These are phyloP conservation scores for Paraphoma chrysanthemicola DNA, from an alignment of 2,329 filamentous ascomycete species.

Conservation along the genomic window DNA sequence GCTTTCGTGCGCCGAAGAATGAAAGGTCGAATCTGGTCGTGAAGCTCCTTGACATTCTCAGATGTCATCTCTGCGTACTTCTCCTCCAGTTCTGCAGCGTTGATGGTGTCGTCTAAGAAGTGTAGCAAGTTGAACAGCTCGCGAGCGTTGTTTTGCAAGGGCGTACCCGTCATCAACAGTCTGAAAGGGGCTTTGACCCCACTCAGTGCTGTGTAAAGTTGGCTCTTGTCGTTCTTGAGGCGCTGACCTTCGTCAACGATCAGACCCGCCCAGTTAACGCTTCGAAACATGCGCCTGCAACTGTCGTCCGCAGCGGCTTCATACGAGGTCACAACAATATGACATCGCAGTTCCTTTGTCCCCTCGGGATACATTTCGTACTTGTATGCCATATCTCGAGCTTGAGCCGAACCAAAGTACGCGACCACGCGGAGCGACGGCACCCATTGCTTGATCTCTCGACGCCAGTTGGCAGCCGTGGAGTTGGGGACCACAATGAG, in stretches of 20 bases:
- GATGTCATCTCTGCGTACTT: constrained; percentile 80
- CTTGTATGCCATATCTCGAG: constrained; percentile 77
- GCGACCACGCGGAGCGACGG: constrained; percentile 87
- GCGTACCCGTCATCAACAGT: constrained; percentile 85
- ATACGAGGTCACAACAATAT: constrained; percentile 94
- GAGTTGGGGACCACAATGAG: constrained; percentile 92
- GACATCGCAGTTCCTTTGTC: constrained; percentile 75
- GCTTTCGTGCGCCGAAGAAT: constrained; percentile 83
- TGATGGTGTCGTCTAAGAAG: constrained; percentile 77
- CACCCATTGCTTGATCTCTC: constrained; percentile 94
- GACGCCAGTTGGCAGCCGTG: constrained; percentile 96
- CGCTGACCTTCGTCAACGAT: constrained; percentile 96
- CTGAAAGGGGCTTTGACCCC: constrained; percentile 82
- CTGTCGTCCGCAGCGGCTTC: constrained; percentile 81
- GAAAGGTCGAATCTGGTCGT: constrained; percentile 79
- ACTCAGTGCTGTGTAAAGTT: constrained; percentile 77
- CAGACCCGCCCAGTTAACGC: constrained; percentile 82
- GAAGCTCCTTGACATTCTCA: constrained; percentile 81
- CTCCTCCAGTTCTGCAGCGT: constrained; percentile 76
- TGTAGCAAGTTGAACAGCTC: constrained; percentile 97
- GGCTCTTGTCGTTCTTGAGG: constrained; percentile 88
- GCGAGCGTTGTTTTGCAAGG: constrained; percentile 91
- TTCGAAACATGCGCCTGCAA: constrained; percentile 69
- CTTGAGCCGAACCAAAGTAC: constrained; percentile 79
- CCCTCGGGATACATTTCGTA: constrained; percentile 83